Base-by-base conservation (phyloP, 1,284 basidiomycete species). In the Trametes versicolor region DNA sequence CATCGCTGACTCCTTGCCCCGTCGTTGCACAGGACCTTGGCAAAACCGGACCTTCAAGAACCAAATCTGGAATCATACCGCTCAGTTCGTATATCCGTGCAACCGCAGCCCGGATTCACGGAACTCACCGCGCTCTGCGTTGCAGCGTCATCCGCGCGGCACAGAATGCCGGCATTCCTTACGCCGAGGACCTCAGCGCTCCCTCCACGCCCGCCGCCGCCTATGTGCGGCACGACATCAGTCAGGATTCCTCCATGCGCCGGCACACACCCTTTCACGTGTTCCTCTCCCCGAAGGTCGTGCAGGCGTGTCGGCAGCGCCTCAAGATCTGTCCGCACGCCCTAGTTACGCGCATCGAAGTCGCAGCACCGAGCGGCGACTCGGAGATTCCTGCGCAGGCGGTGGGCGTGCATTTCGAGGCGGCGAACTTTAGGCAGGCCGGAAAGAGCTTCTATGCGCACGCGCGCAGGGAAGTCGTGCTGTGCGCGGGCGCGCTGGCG, bases 401-500 rank as follows among this genome's bases (percentile, higher is more conserved):
- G 43, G 32, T 66, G 51, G 49, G 69, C 68, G 49, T 70, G 9
- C 61, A 71, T n/a, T 61, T 69, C n/a, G 62, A 68, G 34, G 56
- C 48, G 4, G 55, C 45, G 12, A 49, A 47, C 53, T 54, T 32
- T 58, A 50, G 49, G 63, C 43, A 36, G 8, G 39, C 58, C 0
- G 57, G 62, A 21, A 57, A 52, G 36, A 49, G 52, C 9, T 65
- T 58, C 37, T 60, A 58, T 43, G 72, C 75, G 2, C 58, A 57
- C 5, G 79, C 73, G 0, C 63, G 63, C 13, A 63, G 70, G 45
- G 76, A 79, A 61, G 72, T 80, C 12, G 63, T 80, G 12, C 23
- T 80, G 25, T 76, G 70, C 56, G 70, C 72, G 17, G 80, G 79
- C 13, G 71, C 77, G 0, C 64, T 80, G 27, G 75, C 73, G 0